A percentile compares a stretch with the other conserved stretches of the same genome.
Conservation (phyloP, 2,329 filamentous ascomycete genomes). For the Teratosphaeria gauchensis region DNA sequence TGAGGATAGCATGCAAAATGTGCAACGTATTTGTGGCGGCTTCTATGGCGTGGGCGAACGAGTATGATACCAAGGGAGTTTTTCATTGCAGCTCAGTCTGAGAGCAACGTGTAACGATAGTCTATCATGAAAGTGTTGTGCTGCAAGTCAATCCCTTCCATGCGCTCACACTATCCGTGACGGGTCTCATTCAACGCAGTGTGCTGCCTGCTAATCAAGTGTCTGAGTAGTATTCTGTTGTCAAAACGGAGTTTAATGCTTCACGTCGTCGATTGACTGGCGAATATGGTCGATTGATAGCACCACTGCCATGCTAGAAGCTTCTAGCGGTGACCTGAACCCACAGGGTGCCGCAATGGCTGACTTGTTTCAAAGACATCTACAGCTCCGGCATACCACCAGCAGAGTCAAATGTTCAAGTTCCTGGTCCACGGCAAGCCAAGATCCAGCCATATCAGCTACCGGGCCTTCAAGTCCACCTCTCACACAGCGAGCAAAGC, state of each 20-base stretch:
- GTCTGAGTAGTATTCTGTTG: too few relatives aligned
- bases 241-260: too few relatives aligned
- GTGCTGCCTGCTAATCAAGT: too few relatives aligned
- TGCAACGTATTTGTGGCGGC: not conserved
- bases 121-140: not conserved
- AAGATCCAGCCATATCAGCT: not conserved
- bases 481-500: not conserved
- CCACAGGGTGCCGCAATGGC: not conserved
- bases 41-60: not conserved
- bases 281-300: too few relatives aligned
- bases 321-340: not conserved
- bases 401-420: not conserved
- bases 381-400: not conserved
- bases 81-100: not conserved
- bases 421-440: not conserved
- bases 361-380: not conserved
- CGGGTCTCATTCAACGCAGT: not conserved
- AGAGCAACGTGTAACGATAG: not conserved
- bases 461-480: not conserved
- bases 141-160: not conserved
- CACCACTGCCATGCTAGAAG: not conserved
- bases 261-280: too few relatives aligned
- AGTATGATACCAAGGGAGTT: not conserved
- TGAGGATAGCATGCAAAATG: not conserved
- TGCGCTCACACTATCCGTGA: not conserved